phyloP scores from a whole-genome alignment of 495 filamentous ascomycete genomes.

The Hyaloscypha variabilis region DNA sequence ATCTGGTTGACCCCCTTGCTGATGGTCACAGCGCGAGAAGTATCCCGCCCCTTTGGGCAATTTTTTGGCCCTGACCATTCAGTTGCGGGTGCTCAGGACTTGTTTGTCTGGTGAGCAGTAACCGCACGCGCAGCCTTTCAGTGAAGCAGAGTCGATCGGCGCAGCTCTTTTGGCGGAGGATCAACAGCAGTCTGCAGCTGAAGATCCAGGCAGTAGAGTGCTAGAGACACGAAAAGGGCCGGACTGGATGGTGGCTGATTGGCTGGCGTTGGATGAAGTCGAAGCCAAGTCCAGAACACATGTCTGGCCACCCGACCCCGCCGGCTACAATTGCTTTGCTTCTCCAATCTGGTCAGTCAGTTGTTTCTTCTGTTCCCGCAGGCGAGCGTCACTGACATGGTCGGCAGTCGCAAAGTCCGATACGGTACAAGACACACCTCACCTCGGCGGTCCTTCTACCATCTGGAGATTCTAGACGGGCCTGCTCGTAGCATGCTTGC shows the following conservation, averaged over 20 bases:
- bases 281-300: too few species aligned
- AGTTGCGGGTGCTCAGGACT: background rate
- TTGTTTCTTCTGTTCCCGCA: background rate
- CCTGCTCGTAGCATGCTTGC: background rate
- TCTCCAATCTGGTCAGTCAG: background rate
- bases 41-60: slow-evolving; percentile 8
- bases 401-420: background rate
- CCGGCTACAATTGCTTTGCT: background rate
- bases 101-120: too few species aligned
- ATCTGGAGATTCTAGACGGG: too few species aligned
- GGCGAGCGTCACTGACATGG: background rate
- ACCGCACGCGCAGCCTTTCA: too few species aligned
- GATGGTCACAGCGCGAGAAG: slow-evolving; percentile 11
- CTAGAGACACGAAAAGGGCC: too few species aligned
- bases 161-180: too few species aligned
- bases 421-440: background rate
- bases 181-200: too few species aligned
- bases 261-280: too few species aligned
- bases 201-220: too few species aligned
- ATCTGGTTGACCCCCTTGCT: background rate
- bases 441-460: background rate
- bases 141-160: too few species aligned
- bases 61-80: background rate
- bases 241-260: too few species aligned
- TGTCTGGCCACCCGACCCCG: background rate